Evolutionary conservation across 768 basidiomycete genomes (phyloP).

Genomic region (Heimioporus sp.): DNA sequence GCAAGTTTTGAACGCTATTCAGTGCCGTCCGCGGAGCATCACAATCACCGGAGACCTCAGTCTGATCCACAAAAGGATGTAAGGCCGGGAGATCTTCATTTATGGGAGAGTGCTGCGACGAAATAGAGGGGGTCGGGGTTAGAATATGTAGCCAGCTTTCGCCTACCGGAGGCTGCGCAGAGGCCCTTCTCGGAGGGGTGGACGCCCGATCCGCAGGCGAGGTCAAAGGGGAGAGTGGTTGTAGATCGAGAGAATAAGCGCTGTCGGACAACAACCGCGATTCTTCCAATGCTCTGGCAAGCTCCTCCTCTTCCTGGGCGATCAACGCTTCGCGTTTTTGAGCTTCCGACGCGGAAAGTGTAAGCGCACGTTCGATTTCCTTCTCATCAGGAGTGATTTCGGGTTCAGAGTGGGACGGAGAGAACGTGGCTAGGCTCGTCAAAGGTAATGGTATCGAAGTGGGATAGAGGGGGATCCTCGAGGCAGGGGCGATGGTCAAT

Average conservation of each 20-base stretch:
- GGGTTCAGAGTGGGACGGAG: conserved; percentile 1
- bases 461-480: conserved; percentile 34
- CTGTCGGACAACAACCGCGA: conserved; percentile 35
- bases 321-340: conserved; percentile 22
- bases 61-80: conserved; percentile 19
- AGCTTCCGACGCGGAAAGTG: conserved; percentile 43
- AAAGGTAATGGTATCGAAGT: conserved; percentile 26
- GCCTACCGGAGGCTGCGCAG: conserved; percentile 21
- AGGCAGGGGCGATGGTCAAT: conserved; percentile 9
- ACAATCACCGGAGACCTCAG: conserved; percentile 4
- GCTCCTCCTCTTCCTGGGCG: conserved; percentile 58
- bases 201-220: conserved; percentile 16
- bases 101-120: conserved; percentile 12
- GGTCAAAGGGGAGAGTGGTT: conserved; percentile 2
- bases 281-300: conserved; percentile 60
- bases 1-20: conserved; percentile 5
- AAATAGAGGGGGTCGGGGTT: conserved; percentile 25
- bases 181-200: conserved; percentile 10
- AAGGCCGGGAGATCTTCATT: conserved; percentile 29
- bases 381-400: conserved; percentile 38
- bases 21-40: conserved; percentile 2
- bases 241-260: conserved; percentile 10
- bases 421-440: conserved; percentile 1
- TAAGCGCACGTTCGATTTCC: conserved; percentile 46
- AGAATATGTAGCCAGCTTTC: conserved; percentile 32